phyloP scores from a whole-genome alignment of 2,329 filamentous ascomycete species.

The Xylariaceae sp. region DNA sequence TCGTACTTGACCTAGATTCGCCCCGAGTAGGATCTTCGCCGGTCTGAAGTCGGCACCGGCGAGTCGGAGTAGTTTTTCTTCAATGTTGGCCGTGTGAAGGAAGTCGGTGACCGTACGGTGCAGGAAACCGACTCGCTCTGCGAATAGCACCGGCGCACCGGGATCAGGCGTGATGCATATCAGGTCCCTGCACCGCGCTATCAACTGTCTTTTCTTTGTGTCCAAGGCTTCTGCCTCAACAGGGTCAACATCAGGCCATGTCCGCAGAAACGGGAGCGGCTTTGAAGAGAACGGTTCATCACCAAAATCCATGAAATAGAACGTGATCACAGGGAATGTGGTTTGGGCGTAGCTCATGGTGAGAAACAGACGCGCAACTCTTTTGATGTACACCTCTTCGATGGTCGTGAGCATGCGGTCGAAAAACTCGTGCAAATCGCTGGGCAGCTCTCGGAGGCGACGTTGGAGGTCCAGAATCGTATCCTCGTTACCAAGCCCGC shows the following conservation, averaged over 20 bases:
- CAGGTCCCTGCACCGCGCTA: conserved; percentile 10
- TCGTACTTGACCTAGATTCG: not conserved
- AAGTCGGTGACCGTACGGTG: conserved; percentile 5
- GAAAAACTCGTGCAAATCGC: conserved; percentile 6
- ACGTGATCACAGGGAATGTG: conserved; percentile 7
- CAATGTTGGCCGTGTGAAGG: not conserved
- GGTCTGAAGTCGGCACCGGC: not conserved
- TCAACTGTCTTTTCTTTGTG: conserved; percentile 7
- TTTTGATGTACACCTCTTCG: not conserved
- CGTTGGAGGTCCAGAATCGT: conserved; percentile 2
- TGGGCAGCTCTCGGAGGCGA: conserved; percentile 1
- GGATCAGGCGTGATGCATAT: conserved; percentile 4
- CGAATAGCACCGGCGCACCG: conserved; percentile 2
- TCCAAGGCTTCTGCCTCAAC: not conserved
- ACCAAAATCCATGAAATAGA: conserved; percentile 9
- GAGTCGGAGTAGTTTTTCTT: not conserved
- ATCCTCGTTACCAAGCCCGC: conserved; percentile 2
- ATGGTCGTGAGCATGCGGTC: conserved; percentile 6
- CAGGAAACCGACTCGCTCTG: not conserved
- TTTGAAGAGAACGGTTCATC: conserved; percentile 1
- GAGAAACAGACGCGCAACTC: conserved; percentile 1
- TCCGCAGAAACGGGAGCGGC: not conserved
- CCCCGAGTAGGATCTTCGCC: not conserved
- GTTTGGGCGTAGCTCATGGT: not conserved
- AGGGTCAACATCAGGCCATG: not conserved